These are phyloP conservation scores for Malassezia vespertilionis DNA, from an alignment of 1,284 basidiomycete species.

Conservation along the genomic window DNA sequence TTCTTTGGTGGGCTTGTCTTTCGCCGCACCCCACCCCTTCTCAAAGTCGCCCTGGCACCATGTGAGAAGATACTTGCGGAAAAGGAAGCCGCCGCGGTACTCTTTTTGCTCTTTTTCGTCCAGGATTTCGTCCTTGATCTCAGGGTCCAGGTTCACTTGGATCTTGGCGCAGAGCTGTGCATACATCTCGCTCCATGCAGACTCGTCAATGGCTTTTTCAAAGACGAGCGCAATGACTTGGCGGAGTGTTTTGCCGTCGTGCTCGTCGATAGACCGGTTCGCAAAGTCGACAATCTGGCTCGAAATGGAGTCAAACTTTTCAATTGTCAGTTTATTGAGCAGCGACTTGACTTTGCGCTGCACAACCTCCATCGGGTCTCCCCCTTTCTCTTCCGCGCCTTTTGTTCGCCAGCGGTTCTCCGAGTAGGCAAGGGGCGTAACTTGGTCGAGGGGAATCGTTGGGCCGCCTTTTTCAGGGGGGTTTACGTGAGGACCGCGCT, in stretches of 20 bases:
- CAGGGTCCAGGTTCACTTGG: slow-evolving; percentile 73
- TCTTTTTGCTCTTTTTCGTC: slow-evolving; percentile 65
- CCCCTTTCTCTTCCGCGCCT: slow-evolving; percentile 47
- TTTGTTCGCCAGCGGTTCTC: slow-evolving; percentile 67
- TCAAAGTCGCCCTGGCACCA: slow-evolving; percentile 92
- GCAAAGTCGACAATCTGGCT: slow-evolving; percentile 86
- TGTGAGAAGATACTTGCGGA: slow-evolving; percentile 80
- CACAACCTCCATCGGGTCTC: slow-evolving; percentile 64
- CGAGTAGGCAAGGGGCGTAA: slow-evolving; percentile 64
- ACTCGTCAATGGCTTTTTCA: slow-evolving; percentile 92
- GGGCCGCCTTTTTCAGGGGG: slow-evolving; percentile 47
- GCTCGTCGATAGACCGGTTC: slow-evolving; percentile 83
- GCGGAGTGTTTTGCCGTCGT: slow-evolving; percentile 81
- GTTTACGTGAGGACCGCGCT: slow-evolving; percentile 41
- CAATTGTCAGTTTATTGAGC: slow-evolving; percentile 93
- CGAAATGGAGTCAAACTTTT: slow-evolving; percentile 90
- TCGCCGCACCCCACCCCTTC: slow-evolving; percentile 59
- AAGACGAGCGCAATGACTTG: slow-evolving; percentile 92
- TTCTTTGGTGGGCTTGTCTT: slow-evolving; percentile 50
- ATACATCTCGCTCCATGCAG: slow-evolving; percentile 92
- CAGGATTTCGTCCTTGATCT: slow-evolving; percentile 65
- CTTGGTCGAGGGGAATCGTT: slow-evolving; percentile 51
- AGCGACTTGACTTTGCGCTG: slow-evolving; percentile 85
- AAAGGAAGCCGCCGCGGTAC: slow-evolving; percentile 71
- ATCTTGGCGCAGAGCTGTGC: slow-evolving; percentile 86